Conservation (phyloP, 2,329 filamentous ascomycete genomes). For the Cordyceps pruinosa region DNA sequence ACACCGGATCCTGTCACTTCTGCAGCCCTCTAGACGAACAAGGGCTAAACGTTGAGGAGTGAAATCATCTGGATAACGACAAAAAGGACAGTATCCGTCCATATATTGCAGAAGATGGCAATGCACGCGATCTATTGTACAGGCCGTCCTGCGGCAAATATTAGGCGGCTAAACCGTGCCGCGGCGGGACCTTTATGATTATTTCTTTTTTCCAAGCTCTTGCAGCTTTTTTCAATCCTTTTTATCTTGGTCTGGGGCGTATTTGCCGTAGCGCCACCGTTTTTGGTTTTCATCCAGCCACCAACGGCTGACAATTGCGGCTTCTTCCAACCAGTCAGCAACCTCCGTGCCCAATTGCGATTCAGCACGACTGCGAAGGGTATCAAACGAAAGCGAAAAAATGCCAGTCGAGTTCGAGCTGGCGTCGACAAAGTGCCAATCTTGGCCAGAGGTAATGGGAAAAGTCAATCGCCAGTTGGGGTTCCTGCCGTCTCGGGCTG, state of each 20-base stretch:
- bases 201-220: neutral
- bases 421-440: constrained; percentile 11
- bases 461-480: constrained; percentile 20
- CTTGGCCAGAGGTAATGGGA: constrained; percentile 18
- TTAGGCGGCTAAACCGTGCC: neutral
- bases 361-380: constrained; percentile 1
- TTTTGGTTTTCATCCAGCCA: constrained; percentile 31
- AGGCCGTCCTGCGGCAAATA: neutral
- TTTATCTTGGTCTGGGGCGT: constrained; percentile 1
- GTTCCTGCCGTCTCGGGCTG: constrained; percentile 17
- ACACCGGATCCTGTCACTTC: too few relatives aligned
- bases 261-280: constrained; percentile 26
- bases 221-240: neutral
- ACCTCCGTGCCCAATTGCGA: constrained; percentile 2
- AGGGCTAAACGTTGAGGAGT: neutral
- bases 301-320: constrained; percentile 27
- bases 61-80: neutral
- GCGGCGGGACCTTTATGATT: neutral
- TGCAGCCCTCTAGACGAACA: neutral
- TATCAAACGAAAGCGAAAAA: constrained; percentile 8
- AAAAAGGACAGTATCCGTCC: neutral
- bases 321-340: constrained; percentile 21
- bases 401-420: constrained; percentile 6
- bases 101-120: neutral
- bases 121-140: neutral